Base-by-base conservation (phyloP, 2,329 filamentous ascomycete species). In the Bipolaris sorokiniana region DNA sequence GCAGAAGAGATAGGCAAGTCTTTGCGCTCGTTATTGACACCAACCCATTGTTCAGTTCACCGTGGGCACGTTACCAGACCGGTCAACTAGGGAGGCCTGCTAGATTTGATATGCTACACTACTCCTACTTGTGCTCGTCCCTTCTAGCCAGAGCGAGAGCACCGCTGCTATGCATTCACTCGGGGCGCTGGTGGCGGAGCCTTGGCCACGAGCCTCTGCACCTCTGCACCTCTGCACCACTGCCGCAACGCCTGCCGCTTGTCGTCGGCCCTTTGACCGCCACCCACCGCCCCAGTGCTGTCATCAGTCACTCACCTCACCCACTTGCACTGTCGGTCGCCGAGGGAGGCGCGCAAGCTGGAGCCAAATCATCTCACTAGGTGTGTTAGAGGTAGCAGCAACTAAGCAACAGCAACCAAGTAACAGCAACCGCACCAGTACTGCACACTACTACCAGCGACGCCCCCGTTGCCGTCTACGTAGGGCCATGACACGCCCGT, bases 201-300 rank as follows among this genome's bases (percentile, higher is more conserved):
- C n/a, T 28, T 46, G 44, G 26, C 44, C 26, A 33, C 26, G 28
- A 26, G n/a, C 44, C 28, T 18, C n/a, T 16, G 28, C 28, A 31
- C 2, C 28, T 10, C 28, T 31, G 31, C 20, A 37, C 37, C 52
- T 49, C 54, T 41, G 45, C 51, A 55, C 26, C 52, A 50, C 54
- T 40, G 45, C 52, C 52, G 20, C 49, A 28, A 37, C 40, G 18
- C 34, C 26, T 26, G 40, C 28, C 49, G 38, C 33, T 10, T 36
- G 9, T 47, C 37, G 28, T 47, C 53, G 49, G 56, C 41, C 48
- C 48, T 60, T 61, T 59, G 54, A 59, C 57, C 57, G 57, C 57
- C 54, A 59, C 55, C 26, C 26, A 28, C 28, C 28, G 28, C 28
- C 28, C 28, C 28, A 31, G 28, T 31, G 28, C 28, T 31, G 28